Percentiles rank a stretch among this genome's conserved stretches.
These are phyloP conservation scores for Zygoascus sp. DNA, from an alignment of 1,139 yeast genomes.

Conservation along the genomic window DNA sequence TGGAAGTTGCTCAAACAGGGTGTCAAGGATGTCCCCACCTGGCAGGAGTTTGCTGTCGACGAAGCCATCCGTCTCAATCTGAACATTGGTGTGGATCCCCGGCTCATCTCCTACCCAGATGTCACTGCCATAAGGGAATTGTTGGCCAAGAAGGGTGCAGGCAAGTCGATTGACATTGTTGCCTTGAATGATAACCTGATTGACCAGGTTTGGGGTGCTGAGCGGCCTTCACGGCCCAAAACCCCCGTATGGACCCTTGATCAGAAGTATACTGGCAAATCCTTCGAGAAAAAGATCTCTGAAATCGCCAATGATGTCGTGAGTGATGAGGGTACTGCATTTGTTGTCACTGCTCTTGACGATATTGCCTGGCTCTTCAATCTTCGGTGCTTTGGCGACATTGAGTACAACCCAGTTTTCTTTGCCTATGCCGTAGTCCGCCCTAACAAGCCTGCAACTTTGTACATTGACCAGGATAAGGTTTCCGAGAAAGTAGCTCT, in stretches of 20 bases:
- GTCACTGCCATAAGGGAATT: constrained; percentile 37
- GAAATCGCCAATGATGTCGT: constrained; percentile 45
- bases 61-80: constrained; percentile 32
- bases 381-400: constrained; percentile 71
- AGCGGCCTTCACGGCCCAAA: constrained; percentile 36
- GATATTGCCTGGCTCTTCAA: constrained; percentile 93
- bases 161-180: constrained; percentile 52
- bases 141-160: constrained; percentile 28
- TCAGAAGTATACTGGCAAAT: constrained; percentile 40
- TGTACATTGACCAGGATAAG: constrained; percentile 71
- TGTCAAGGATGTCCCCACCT: constrained; percentile 62
- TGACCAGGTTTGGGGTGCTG: constrained; percentile 66
- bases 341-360: constrained; percentile 73
- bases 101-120: constrained; percentile 53
- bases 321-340: constrained; percentile 40
- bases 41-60: constrained; percentile 79
- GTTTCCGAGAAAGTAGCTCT: constrained; percentile 42
- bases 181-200: constrained; percentile 68
- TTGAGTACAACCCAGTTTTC: constrained; percentile 88
- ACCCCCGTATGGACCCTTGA: constrained; percentile 31
- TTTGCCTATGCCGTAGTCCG: constrained; percentile 68
- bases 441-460: constrained; percentile 37
- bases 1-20: constrained; percentile 87
- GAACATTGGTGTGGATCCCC: constrained; percentile 61
- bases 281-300: constrained; percentile 41